Evolutionary conservation across 768 basidiomycete genomes (phyloP).

Genomic region (Tylopilus sp.): DNA sequence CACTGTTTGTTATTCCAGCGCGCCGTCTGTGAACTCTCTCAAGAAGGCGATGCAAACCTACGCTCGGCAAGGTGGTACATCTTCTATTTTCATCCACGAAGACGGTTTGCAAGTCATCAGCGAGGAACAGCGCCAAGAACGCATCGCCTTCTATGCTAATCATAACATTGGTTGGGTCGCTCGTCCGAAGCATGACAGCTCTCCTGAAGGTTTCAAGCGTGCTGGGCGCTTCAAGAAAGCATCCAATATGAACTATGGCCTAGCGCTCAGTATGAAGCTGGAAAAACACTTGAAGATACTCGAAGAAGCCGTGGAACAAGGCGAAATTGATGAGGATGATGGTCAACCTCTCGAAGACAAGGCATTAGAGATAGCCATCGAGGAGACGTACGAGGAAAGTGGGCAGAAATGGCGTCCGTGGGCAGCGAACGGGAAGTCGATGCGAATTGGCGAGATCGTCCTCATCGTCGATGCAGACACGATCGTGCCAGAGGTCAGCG

Average conservation of each 20-base stretch:
- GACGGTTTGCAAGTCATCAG: conserved; percentile 55
- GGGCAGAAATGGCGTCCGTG: conserved; percentile 64
- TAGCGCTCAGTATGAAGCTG: conserved; percentile 39
- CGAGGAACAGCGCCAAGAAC: conserved; percentile 43
- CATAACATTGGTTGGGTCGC: conserved; percentile 61
- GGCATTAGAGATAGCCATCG: conserved; percentile 68
- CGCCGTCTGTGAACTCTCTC: conserved; percentile 70
- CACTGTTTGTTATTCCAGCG: conserved; percentile 34
- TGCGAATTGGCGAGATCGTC: conserved; percentile 77
- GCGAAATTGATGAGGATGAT: conserved; percentile 42
- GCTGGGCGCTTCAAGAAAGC: conserved; percentile 92
- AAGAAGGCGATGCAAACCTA: conserved; percentile 63
- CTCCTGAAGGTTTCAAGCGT: conserved; percentile 30
- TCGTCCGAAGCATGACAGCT: conserved; percentile 45
- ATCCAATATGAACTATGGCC: conserved; percentile 85
- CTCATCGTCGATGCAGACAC: conserved; percentile 89
- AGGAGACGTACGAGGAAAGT: conserved; percentile 64
- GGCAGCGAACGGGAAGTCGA: conserved; percentile 69
- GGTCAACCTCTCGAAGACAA: conserved; percentile 53
- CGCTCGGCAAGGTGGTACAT: conserved; percentile 62
- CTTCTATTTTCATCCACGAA: conserved; percentile 57
- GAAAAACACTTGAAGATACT: conserved; percentile 43
- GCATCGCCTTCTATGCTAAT: conserved; percentile 51
- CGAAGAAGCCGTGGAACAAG: conserved; percentile 37
- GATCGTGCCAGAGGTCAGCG: conserved; percentile 64